Percentiles rank a stretch among this genome's conserved stretches.
These are phyloP conservation scores for Pilasporangium apinafurcum DNA, from an alignment of 352 stramenopile genomes.

Conservation along the genomic window DNA sequence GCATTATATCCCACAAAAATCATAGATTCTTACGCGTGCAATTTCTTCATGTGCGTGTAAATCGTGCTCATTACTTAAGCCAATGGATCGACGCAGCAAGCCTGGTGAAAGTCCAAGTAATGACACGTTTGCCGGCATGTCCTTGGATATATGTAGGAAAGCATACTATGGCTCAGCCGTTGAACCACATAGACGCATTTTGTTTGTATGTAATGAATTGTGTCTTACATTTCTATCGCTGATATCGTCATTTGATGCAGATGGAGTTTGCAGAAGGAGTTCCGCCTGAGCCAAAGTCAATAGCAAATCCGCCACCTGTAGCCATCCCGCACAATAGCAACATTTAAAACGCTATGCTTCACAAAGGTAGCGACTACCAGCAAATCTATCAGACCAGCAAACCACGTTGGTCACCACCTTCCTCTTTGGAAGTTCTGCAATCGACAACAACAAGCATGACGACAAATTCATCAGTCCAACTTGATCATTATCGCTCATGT, in stretches of 20 bases:
- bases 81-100: constrained; percentile 7
- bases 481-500: too few relatives aligned
- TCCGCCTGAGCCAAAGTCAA: constrained; percentile 21
- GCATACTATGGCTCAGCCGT: background rate
- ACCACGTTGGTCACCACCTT: constrained; percentile 3
- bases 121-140: background rate
- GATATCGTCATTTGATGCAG: background rate
- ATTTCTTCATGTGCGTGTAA: constrained; percentile 9
- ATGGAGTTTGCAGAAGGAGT: constrained; percentile 11
- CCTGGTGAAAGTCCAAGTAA: constrained; percentile 18
- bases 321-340: background rate
- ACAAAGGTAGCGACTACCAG: background rate
- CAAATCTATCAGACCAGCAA: constrained; percentile 3
- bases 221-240: background rate
- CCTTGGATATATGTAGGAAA: background rate
- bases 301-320: constrained; percentile 17
- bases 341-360: background rate
- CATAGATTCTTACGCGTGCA: constrained; percentile 14
- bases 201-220: too few relatives aligned
- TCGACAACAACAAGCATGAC: background rate
- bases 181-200: too few relatives aligned
- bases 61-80: constrained; percentile 10
- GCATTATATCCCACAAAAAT: background rate
- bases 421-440: background rate
- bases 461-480: too few relatives aligned